These are phyloP conservation scores for Apostasia shenzhenica DNA, from an alignment of 106 monocot genomes.

Conservation along the genomic window DNA sequence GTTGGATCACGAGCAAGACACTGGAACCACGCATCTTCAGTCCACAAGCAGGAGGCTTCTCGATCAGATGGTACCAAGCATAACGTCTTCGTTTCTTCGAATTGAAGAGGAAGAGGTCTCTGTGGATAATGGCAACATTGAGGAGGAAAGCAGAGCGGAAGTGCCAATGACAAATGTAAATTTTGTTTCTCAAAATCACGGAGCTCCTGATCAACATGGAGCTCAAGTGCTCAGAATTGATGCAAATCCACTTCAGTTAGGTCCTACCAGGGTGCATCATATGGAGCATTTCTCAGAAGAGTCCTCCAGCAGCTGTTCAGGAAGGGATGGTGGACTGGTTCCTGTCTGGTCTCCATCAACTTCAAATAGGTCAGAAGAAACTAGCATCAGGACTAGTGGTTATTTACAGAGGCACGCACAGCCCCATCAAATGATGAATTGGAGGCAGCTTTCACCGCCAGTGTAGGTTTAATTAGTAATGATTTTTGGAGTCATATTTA, in stretches of 20 bases:
- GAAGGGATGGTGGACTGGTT: conserved; percentile 69
- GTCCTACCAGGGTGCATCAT: neutral
- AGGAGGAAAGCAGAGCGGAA: conserved; percentile 49
- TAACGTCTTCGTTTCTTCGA: conserved; percentile 69
- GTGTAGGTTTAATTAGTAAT: conserved; percentile 34
- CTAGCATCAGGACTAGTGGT: conserved; percentile 20
- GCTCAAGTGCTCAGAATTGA: conserved; percentile 14
- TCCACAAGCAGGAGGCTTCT: conserved; percentile 25
- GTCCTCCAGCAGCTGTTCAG: conserved; percentile 56
- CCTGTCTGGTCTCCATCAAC: conserved; percentile 79
- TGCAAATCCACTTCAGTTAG: conserved; percentile 4
- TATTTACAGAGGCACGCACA: conserved; percentile 53
- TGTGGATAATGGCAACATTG: conserved; percentile 18
- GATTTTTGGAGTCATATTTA: no score
- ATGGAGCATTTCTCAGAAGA: conserved; percentile 27
- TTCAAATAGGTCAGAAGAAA: conserved; percentile 47
- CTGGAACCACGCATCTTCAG: conserved; percentile 13
- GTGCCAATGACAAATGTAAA: conserved; percentile 44
- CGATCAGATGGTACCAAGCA: conserved; percentile 90
- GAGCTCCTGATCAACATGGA: conserved; percentile 9
- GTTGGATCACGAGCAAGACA: conserved; percentile 33
- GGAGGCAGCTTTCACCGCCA: conserved; percentile 69
- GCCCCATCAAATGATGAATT: conserved; percentile 57
- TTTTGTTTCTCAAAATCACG: conserved; percentile 23
- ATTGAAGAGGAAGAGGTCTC: conserved; percentile 41